Conservation (phyloP, 371 early-diverging fungal genomes). For the Mucor lusitanicus region DNA sequence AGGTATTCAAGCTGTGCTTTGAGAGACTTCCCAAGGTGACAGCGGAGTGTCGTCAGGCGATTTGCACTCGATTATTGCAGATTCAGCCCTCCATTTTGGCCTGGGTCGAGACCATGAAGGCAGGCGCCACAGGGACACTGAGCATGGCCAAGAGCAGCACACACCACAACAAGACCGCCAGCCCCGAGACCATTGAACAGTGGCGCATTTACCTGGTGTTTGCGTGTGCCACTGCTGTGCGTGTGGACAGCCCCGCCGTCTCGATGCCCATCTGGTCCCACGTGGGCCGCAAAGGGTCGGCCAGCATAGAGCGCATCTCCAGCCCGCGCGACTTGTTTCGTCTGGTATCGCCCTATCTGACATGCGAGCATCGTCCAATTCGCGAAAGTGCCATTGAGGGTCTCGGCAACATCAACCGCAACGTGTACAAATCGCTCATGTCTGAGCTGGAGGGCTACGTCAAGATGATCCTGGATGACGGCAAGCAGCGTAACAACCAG, state of each 20-base stretch:
- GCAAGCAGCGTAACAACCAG: slow-evolving; percentile 55
- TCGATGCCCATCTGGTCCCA: slow-evolving; percentile 39
- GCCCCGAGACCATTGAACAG: slow-evolving; percentile 71
- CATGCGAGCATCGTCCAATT: slow-evolving; percentile 72
- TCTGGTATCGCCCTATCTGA: slow-evolving; percentile 64
- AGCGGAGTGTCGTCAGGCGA: slow-evolving; percentile 60
- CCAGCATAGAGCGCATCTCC: slow-evolving; percentile 55
- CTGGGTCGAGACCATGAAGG: slow-evolving; percentile 54
- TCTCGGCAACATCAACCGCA: slow-evolving; percentile 69
- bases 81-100: slow-evolving; percentile 63
- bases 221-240: slow-evolving; percentile 65
- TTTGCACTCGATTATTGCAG: slow-evolving; percentile 62
- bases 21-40: slow-evolving; percentile 63
- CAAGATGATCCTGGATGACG: slow-evolving; percentile 69
- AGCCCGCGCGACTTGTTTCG: slow-evolving; percentile 64
- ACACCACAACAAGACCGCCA: slow-evolving; percentile 45
- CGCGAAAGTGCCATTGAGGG: slow-evolving; percentile 74
- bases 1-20: slow-evolving; percentile 65
- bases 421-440: slow-evolving; percentile 68
- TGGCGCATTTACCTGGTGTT: slow-evolving; percentile 78
- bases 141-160: slow-evolving; percentile 45
- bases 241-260: slow-evolving; percentile 29
- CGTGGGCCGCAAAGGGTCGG: slow-evolving; percentile 59
- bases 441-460: slow-evolving; percentile 70
- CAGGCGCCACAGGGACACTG: slow-evolving; percentile 39